Evolutionary conservation across 352 stramenopile genomes (phyloP).

Genomic region (Phytophthora capsici): DNA sequence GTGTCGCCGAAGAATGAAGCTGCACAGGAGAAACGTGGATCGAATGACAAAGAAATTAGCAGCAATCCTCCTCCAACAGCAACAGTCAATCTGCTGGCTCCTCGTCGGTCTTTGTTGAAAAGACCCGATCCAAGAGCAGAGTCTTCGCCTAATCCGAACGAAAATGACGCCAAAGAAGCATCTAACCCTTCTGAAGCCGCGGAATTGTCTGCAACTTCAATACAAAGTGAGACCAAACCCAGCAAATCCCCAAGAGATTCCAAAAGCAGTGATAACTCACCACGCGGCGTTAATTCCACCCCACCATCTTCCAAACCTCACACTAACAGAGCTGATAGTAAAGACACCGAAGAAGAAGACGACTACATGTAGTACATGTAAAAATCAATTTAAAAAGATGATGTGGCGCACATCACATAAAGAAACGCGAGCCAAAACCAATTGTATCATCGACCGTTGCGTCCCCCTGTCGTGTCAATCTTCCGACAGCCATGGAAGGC

Average conservation of each 20-base stretch:
- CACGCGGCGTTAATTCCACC: background rate
- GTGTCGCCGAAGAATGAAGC: conserved; percentile 11
- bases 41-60: background rate
- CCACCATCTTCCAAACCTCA: background rate
- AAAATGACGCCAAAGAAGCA: conserved; percentile 11
- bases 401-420: conserved; percentile 9
- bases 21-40: background rate
- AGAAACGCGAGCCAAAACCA: background rate
- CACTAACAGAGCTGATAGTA: background rate
- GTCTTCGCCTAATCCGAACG: background rate
- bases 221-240: background rate
- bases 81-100: conserved; percentile 5
- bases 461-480: background rate
- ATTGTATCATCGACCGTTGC: conserved; percentile 29
- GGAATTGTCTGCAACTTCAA: background rate
- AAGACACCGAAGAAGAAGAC: conserved; percentile 13
- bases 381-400: background rate
- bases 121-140: background rate
- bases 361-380: background rate
- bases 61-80: background rate
- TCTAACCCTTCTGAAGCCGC: background rate
- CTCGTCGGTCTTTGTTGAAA: conserved; percentile 11
- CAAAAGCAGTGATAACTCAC: conserved; percentile 18
- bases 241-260: conserved; percentile 7
- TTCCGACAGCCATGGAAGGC: conserved; percentile 33